These are phyloP conservation scores for Tricholomella constricta DNA, from an alignment of 768 basidiomycete genomes.

Conservation along the genomic window DNA sequence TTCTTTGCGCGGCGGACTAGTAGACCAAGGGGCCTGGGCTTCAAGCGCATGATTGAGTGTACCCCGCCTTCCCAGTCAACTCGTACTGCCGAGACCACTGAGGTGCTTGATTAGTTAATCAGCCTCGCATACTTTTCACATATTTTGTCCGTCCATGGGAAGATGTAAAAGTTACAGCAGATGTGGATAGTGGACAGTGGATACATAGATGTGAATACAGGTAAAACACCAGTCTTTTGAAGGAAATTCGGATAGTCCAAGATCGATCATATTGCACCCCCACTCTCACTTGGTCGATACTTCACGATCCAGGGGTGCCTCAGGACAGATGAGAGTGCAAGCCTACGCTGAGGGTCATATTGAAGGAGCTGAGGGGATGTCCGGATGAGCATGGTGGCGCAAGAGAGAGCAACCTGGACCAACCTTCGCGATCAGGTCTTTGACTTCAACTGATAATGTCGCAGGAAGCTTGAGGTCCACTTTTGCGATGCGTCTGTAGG, in stretches of 20 bases:
- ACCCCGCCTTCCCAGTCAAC: too few species aligned
- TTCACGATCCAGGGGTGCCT: conserved; percentile 87
- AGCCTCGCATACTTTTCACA: too few species aligned
- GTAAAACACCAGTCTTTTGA: neutral
- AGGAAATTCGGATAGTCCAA: neutral
- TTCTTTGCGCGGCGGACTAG: too few species aligned
- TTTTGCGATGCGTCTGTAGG: conserved; percentile 84
- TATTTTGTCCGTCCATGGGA: too few species aligned
- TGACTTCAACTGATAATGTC: conserved; percentile 61
- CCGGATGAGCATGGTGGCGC: too few species aligned
- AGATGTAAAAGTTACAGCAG: too few species aligned
- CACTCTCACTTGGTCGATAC: conserved; percentile 50
- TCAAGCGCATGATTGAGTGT: too few species aligned
- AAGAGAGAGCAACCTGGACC: conserved; percentile 13
- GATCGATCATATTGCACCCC: neutral
- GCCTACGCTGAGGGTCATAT: conserved; percentile 75
- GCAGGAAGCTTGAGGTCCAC: conserved; percentile 78
- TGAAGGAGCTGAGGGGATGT: conserved; percentile 65
- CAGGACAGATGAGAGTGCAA: conserved; percentile 74
- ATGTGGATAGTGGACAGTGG: too few species aligned
- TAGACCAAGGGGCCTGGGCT: too few species aligned
- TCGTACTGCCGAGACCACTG: too few species aligned
- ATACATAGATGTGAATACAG: neutral
- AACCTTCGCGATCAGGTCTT: conserved; percentile 65
- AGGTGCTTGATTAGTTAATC: too few species aligned